phyloP scores from a whole-genome alignment of 129 eudicot species.

The Arctium minus region DNA sequence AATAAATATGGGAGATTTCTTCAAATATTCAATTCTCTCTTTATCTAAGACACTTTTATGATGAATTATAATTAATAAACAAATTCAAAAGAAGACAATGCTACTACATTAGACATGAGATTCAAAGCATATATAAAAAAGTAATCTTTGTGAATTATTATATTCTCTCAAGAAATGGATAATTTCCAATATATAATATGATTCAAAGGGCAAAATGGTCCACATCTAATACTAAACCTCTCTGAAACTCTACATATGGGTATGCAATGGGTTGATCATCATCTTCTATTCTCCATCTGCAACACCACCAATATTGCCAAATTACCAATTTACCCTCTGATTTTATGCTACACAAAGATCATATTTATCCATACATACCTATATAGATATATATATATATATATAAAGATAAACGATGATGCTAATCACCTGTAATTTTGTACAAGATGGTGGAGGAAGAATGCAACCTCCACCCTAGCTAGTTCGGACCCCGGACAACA shows the following conservation, averaged over 20 bases:
- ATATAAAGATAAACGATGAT: background rate
- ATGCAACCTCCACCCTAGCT: constrained; percentile 77
- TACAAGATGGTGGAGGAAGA: constrained; percentile 83
- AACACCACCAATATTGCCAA: constrained; percentile 4
- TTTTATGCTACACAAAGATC: background rate
- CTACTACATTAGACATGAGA: constrained; percentile 11
- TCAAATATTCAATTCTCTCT: too few species aligned
- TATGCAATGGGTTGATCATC: constrained; percentile 62
- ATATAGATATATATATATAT: background rate
- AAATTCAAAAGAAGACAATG: constrained; percentile 12
- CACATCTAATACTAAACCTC: constrained; percentile 38
- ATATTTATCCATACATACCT: too few species aligned
- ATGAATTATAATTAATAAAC: constrained; percentile 21
- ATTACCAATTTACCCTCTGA: background rate
- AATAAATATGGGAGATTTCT: too few species aligned
- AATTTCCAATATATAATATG: constrained; percentile 19
- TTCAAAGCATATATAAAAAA: constrained; percentile 14
- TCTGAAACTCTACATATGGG: constrained; percentile 70
- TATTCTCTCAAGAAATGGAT: constrained; percentile 15
- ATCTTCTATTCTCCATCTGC: constrained; percentile 64
- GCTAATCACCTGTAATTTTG: constrained; percentile 63
- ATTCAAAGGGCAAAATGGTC: constrained; percentile 32
- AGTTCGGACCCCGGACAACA: constrained; percentile 85
- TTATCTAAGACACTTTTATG: background rate
- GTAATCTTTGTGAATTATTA: constrained; percentile 15